Percentiles rank a stretch among this genome's conserved stretches.
phyloP scores from a whole-genome alignment of 345 rosid species.

The Hibiscus tridactylites region DNA sequence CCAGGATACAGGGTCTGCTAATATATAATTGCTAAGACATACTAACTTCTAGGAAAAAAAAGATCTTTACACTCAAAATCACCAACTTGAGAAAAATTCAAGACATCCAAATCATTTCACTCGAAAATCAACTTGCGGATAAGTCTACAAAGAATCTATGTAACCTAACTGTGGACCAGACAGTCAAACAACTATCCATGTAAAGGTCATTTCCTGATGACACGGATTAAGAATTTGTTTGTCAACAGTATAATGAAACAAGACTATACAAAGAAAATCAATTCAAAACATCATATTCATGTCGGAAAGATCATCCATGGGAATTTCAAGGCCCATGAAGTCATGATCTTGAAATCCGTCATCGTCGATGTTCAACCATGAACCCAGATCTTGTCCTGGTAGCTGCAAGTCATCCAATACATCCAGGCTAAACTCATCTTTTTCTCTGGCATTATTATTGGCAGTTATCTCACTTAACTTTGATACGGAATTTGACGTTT shows the following conservation, averaged over 20 bases:
- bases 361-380: slow-evolving; percentile 95
- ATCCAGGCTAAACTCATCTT: slow-evolving; percentile 52
- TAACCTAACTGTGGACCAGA: slow-evolving; percentile 47
- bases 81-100: slow-evolving; percentile 48
- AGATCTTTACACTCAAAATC: slow-evolving; percentile 54
- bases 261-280: slow-evolving; percentile 58
- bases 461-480: slow-evolving; percentile 36
- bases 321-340: slow-evolving; percentile 94
- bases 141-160: slow-evolving; percentile 68
- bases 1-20: slow-evolving; percentile 46
- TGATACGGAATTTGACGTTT: slow-evolving; percentile 34
- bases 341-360: slow-evolving; percentile 83
- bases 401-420: slow-evolving; percentile 63
- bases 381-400: slow-evolving; percentile 75
- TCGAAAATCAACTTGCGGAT: slow-evolving; percentile 37
- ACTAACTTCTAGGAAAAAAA: slow-evolving; percentile 41
- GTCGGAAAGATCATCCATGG: slow-evolving; percentile 98
- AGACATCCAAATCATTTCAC: slow-evolving; percentile 40
- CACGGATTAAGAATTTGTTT: slow-evolving; percentile 33
- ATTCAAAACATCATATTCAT: slow-evolving; percentile 92
- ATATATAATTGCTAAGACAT: slow-evolving; percentile 34
- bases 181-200: slow-evolving; percentile 37
- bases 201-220: slow-evolving; percentile 51
- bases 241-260: slow-evolving; percentile 72
- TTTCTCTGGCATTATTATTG: slow-evolving; percentile 42